These are phyloP conservation scores for Aspergillus hortae DNA, from an alignment of 2,329 filamentous ascomycete genomes.

Conservation along the genomic window DNA sequence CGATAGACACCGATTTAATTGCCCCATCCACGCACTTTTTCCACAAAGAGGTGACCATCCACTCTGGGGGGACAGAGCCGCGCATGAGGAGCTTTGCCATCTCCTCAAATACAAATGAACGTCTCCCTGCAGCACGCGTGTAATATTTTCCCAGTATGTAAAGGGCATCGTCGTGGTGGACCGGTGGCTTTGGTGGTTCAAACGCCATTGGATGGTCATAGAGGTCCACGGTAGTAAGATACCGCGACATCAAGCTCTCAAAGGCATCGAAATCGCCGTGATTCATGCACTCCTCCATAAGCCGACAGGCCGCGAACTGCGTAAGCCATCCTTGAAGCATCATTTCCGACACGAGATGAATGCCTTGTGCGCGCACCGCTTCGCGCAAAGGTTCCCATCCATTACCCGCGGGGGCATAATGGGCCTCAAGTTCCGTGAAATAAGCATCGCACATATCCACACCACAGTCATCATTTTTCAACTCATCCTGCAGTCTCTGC, in stretches of 20 bases:
- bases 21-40: conserved; percentile 34
- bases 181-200: conserved; percentile 16
- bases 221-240: conserved; percentile 24
- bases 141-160: conserved; percentile 31
- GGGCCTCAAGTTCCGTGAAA: conserved; percentile 40
- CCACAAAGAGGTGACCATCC: conserved; percentile 39
- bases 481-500: conserved; percentile 31
- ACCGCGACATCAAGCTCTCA: conserved; percentile 30
- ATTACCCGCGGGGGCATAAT: conserved; percentile 31
- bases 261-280: conserved; percentile 34
- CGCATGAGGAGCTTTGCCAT: conserved; percentile 33
- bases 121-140: conserved; percentile 12
- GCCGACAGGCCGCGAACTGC: conserved; percentile 25
- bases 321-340: conserved; percentile 35
- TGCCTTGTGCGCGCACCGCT: conserved; percentile 39
- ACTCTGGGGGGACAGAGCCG: conserved; percentile 33
- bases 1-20: conserved; percentile 34
- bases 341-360: conserved; percentile 35
- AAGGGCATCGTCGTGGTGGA: conserved; percentile 25
- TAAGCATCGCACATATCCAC: conserved; percentile 41
- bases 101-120: conserved; percentile 32
- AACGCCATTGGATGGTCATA: conserved; percentile 28
- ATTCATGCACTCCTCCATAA: conserved; percentile 32
- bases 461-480: conserved; percentile 28
- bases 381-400: conserved; percentile 41